Evolutionary conservation across 306 rosid species (phyloP).

Genomic region (Morella rubra): DNA sequence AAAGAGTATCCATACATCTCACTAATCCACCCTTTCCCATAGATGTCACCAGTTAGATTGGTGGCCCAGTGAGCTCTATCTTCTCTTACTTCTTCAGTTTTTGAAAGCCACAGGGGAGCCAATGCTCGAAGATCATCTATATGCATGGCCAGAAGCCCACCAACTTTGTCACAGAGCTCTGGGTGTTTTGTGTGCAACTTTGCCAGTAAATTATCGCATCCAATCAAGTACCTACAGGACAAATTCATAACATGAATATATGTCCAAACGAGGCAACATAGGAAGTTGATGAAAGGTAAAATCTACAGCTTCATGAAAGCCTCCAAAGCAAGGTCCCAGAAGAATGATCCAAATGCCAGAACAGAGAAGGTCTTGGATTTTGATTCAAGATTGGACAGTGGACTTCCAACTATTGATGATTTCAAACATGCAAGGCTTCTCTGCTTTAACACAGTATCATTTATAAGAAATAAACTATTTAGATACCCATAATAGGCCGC

Average conservation of each 20-base stretch:
- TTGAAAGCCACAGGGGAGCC: conserved; percentile 99
- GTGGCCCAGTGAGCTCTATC: conserved; percentile 92
- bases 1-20: conserved; percentile 99
- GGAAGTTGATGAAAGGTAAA: not conserved
- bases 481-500: conserved; percentile 91
- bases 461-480: conserved; percentile 2
- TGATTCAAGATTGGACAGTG: not conserved
- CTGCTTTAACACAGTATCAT: conserved; percentile 6
- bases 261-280: conserved; percentile 22
- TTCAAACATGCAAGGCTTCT: conserved; percentile 14
- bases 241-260: conserved; percentile 17
- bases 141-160: conserved; percentile 93
- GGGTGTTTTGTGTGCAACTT: conserved; percentile 85
- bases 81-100: conserved; percentile 95
- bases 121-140: conserved; percentile 81
- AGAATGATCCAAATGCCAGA: conserved; percentile 9
- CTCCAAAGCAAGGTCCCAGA: conserved; percentile 27
- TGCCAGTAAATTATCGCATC: conserved; percentile 88
- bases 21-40: conserved; percentile 93
- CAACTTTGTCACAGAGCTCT: conserved; percentile 95
- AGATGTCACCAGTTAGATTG: conserved; percentile 92
- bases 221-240: conserved; percentile 74
- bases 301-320: conserved; percentile 18
- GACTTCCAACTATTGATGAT: conserved; percentile 9
- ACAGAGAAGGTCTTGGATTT: conserved; percentile 1